Conservation (phyloP, 495 filamentous ascomycete species). For the Lasiosphaeria hispida region DNA sequence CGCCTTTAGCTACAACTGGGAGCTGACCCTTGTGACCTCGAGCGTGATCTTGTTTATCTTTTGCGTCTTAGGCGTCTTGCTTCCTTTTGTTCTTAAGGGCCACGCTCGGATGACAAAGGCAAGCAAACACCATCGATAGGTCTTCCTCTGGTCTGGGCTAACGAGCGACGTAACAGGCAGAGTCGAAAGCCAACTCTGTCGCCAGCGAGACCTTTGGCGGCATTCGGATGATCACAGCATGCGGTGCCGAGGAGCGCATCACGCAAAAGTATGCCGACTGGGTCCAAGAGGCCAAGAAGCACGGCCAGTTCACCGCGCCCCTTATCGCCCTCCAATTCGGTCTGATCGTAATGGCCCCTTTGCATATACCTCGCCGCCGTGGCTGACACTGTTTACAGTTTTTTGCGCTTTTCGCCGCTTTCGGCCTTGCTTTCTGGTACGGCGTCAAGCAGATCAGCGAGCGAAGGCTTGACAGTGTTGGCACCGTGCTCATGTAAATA, state of each 20-base stretch:
- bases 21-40: constrained; percentile 44
- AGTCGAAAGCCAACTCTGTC: constrained; percentile 54
- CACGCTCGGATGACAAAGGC: constrained; percentile 19
- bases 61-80: constrained; percentile 37
- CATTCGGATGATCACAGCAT: constrained; percentile 56
- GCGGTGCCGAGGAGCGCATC: constrained; percentile 54
- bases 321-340: constrained; percentile 37
- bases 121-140: too few species aligned
- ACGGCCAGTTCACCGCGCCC: constrained; percentile 45
- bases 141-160: not conserved
- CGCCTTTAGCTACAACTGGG: constrained; percentile 44
- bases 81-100: constrained; percentile 47
- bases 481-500: constrained; percentile 36
- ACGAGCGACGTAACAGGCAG: constrained; percentile 10
- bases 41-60: constrained; percentile 45
- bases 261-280: constrained; percentile 46
- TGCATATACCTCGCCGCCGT: too few species aligned
- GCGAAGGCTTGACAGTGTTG: not conserved
- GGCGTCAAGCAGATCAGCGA: constrained; percentile 17
- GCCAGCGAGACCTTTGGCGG: constrained; percentile 52
- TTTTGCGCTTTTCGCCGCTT: constrained; percentile 36
- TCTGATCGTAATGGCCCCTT: constrained; percentile 12
- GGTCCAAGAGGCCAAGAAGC: constrained; percentile 51
- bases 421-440: constrained; percentile 37
- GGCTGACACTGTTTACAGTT: constrained; percentile 2